A percentile compares a stretch with the other conserved stretches of the same genome.
Conservation (phyloP, 176 grass and related monocot species). For the Lolium perenne region DNA sequence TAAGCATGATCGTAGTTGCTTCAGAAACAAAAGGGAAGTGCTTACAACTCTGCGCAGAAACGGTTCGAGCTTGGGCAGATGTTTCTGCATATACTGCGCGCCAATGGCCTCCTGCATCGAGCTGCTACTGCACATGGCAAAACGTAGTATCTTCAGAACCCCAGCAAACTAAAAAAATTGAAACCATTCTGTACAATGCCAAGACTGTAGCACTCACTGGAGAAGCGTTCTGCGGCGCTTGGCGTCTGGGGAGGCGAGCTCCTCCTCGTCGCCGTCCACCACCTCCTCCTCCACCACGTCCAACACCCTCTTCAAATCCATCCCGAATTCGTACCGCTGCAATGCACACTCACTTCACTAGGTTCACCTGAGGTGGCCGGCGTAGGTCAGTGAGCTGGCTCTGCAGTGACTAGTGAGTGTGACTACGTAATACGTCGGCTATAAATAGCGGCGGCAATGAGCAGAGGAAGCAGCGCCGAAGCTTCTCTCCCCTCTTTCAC, state of each 20-base stretch:
- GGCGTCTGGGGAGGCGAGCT: slow-evolving; percentile 53
- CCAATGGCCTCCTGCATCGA: slow-evolving; percentile 80
- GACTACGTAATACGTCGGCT: slow-evolving; percentile 32
- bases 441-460: slow-evolving; percentile 59
- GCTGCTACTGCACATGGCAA: slow-evolving; percentile 33
- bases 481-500: slow-evolving; percentile 49
- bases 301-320: slow-evolving; percentile 59
- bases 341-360: background rate
- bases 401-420: slow-evolving; percentile 5
- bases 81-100: slow-evolving; percentile 78
- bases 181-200: background rate
- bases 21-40: background rate
- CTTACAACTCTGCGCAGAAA: slow-evolving; percentile 84
- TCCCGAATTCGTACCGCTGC: background rate
- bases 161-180: background rate
- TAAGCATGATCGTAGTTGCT: background rate
- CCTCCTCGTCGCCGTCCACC: slow-evolving; percentile 68
- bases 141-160: slow-evolving; percentile 22
- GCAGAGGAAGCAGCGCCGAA: slow-evolving; percentile 75
- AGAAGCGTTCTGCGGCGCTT: slow-evolving; percentile 67
- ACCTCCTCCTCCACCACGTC: slow-evolving; percentile 69
- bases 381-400: slow-evolving; percentile 27
- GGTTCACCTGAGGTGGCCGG: slow-evolving; percentile 37
- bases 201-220: slow-evolving; percentile 53
- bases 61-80: slow-evolving; percentile 83